Percentiles rank a stretch among this genome's conserved stretches.
These are phyloP conservation scores for Kwoniella shandongensis DNA, from an alignment of 768 basidiomycete genomes.

Conservation along the genomic window DNA sequence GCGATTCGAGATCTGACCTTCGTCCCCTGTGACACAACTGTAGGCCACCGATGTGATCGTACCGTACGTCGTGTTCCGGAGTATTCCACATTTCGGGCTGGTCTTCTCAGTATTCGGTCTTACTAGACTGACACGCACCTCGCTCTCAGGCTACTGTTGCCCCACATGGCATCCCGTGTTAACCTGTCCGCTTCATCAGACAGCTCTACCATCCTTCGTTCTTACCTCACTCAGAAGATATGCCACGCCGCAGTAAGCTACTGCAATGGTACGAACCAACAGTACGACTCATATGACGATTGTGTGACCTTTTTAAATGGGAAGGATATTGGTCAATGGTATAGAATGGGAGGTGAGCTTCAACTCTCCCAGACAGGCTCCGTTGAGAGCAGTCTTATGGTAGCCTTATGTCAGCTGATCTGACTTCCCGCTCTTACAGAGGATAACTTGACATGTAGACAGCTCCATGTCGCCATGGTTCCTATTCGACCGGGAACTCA, in stretches of 20 bases:
- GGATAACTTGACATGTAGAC: slow-evolving; percentile 34
- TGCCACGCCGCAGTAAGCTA: slow-evolving; percentile 3
- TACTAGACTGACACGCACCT: no score
- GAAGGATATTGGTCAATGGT: slow-evolving; percentile 16
- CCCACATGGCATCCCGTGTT: not conserved
- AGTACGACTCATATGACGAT: slow-evolving; percentile 27
- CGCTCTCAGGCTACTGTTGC: not conserved
- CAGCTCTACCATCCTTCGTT: no score
- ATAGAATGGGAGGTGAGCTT: slow-evolving; percentile 8
- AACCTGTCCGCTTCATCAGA: not conserved
- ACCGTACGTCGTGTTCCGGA: no score
- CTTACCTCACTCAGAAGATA: not conserved
- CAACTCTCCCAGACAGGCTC: not conserved
- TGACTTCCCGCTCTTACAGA: slow-evolving; percentile 9
- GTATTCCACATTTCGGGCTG: no score
- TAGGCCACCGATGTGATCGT: slow-evolving; percentile 28
- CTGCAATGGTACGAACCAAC: slow-evolving; percentile 24
- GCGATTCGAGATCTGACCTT: no score
- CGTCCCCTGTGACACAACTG: no score
- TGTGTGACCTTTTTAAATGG: slow-evolving; percentile 12
- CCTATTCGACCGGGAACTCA: slow-evolving; percentile 22
- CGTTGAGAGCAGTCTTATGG: no score
- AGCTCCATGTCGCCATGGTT: slow-evolving; percentile 28
- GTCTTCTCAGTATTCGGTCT: no score
- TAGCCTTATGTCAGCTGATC: no score